Evolutionary conservation across 805 yeast species (phyloP).

Genomic region (Wickerhamiella musiphila): DNA sequence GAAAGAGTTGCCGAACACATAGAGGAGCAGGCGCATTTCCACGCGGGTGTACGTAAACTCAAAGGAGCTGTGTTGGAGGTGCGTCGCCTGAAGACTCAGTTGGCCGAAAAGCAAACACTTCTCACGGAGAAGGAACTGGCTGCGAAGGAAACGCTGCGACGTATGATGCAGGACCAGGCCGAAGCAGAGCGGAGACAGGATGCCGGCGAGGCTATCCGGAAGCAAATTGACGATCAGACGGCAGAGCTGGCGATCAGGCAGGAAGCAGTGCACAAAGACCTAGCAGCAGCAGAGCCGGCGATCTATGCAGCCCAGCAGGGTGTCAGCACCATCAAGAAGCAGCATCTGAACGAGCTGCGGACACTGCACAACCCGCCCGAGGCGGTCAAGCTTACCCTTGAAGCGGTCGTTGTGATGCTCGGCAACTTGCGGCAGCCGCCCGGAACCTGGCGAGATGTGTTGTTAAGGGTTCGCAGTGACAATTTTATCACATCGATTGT

Average conservation of each 20-base stretch:
- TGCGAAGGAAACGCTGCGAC: conserved; percentile 54
- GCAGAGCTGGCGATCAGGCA: conserved; percentile 37
- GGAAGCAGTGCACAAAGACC: conserved; percentile 37
- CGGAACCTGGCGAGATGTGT: conserved; percentile 65
- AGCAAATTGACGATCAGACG: conserved; percentile 52
- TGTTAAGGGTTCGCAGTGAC: conserved; percentile 60
- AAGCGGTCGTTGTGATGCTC: conserved; percentile 69
- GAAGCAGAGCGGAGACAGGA: conserved; percentile 85
- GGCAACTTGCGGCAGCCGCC: conserved; percentile 50
- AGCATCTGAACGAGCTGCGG: conserved; percentile 74
- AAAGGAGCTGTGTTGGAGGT: conserved; percentile 65
- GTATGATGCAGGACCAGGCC: conserved; percentile 69
- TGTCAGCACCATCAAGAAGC: conserved; percentile 84
- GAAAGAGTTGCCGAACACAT: conserved; percentile 34
- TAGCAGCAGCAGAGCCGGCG: conserved; percentile 71
- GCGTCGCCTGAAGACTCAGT: conserved; percentile 33
- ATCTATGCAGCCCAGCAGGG: conserved; percentile 71
- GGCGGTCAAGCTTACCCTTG: conserved; percentile 68
- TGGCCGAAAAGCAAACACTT: conserved; percentile 35
- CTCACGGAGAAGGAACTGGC: conserved; percentile 43
- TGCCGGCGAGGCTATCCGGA: conserved; percentile 62
- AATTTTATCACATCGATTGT: conserved; percentile 78
- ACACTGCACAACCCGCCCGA: conserved; percentile 86
- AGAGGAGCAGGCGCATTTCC: conserved; percentile 52
- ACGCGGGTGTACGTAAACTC: conserved; percentile 55